Evolutionary conservation across 208 protist genomes (phyloP).

Genomic region (Endotrypanum monterogeii): DNA sequence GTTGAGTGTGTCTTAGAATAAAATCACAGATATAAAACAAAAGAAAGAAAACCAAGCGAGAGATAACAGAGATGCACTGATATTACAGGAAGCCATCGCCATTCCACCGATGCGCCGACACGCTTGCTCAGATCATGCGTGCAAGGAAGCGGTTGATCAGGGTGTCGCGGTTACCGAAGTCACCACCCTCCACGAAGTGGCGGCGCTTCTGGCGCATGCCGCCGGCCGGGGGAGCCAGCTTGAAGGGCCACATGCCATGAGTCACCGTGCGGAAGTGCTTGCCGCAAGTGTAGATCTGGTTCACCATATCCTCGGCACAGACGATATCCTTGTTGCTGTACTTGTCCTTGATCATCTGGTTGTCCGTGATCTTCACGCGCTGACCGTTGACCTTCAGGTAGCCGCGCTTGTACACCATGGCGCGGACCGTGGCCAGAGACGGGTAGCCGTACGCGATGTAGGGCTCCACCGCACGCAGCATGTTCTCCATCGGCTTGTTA

Average conservation of each 20-base stretch:
- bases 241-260: slow-evolving; percentile 99
- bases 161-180: slow-evolving; percentile 99
- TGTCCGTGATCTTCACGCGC: slow-evolving; percentile 97
- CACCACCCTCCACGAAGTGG: slow-evolving; percentile 99
- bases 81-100: no score
- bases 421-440: slow-evolving; percentile 96
- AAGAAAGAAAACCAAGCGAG: neutral
- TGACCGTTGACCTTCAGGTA: slow-evolving; percentile 97
- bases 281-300: slow-evolving; percentile 99
- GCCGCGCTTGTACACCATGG: slow-evolving; percentile 99
- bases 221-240: slow-evolving; percentile 95
- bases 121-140: slow-evolving; percentile 95
- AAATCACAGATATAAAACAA: neutral
- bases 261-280: slow-evolving; percentile 98
- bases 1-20: neutral
- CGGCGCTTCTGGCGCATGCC: slow-evolving; percentile 96
- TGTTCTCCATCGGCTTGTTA: slow-evolving; percentile 99
- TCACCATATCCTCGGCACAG: slow-evolving; percentile 99
- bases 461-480: slow-evolving; percentile 98
- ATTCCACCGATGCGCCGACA: no score
- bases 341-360: slow-evolving; percentile 95
- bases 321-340: slow-evolving; percentile 96
- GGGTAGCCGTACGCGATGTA: slow-evolving; percentile 99
- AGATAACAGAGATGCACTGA: no score
- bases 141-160: slow-evolving; percentile 98